These are phyloP conservation scores for Vigna radiata DNA, from an alignment of 306 rosid genomes.

Conservation along the genomic window DNA sequence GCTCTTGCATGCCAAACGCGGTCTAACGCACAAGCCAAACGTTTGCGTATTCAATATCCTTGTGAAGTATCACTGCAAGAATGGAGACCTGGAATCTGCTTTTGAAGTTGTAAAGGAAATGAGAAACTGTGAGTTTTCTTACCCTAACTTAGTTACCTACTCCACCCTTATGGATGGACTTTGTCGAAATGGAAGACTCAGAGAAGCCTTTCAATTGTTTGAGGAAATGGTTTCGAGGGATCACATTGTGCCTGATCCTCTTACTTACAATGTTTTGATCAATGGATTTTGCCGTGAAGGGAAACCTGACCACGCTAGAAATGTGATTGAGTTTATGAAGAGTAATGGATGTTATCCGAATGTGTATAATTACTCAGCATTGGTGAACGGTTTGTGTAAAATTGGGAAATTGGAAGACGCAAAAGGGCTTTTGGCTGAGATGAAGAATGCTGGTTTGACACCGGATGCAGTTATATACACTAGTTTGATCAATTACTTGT, in stretches of 20 bases:
- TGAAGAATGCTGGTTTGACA: conserved; percentile 65
- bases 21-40: conserved; percentile 65
- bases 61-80: conserved; percentile 86
- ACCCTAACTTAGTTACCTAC: conserved; percentile 80
- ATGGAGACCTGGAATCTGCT: conserved; percentile 77
- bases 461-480: conserved; percentile 78
- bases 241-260: conserved; percentile 69
- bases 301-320: conserved; percentile 69
- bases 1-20: conserved; percentile 66
- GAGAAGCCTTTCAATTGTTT: conserved; percentile 80
- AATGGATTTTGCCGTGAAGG: conserved; percentile 77
- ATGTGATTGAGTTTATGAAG: conserved; percentile 75
- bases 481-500: conserved; percentile 66
- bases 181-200: conserved; percentile 70
- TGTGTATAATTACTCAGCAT: conserved; percentile 69
- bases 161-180: conserved; percentile 86
- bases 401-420: conserved; percentile 68
- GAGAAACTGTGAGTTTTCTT: conserved; percentile 63
- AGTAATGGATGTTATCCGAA: conserved; percentile 81
- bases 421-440: conserved; percentile 61
- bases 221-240: conserved; percentile 82
- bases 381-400: conserved; percentile 73
- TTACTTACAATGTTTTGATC: conserved; percentile 77
- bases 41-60: conserved; percentile 81
- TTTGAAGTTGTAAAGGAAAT: conserved; percentile 78